Evolutionary conservation across 208 protist genomes (phyloP).

Genomic region (Wallacemonas rigidus): DNA sequence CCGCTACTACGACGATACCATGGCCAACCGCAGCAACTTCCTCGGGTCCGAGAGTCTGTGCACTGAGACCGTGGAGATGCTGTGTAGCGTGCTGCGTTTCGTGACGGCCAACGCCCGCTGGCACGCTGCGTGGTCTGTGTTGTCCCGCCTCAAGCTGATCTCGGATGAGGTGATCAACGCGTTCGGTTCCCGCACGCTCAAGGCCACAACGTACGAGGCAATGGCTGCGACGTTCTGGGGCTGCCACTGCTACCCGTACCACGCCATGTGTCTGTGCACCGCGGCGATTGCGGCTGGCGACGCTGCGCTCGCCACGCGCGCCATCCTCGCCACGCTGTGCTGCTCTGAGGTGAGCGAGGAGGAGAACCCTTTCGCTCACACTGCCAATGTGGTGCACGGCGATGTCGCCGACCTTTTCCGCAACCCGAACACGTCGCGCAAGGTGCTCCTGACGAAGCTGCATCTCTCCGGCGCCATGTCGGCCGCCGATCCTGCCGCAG

Average conservation of each 20-base stretch:
- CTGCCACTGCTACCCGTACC: constrained; percentile 61
- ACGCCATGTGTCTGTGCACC: constrained; percentile 67
- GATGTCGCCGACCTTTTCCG: constrained; percentile 67
- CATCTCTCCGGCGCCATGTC: constrained; percentile 24
- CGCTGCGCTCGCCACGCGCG: constrained; percentile 42
- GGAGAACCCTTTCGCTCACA: constrained; percentile 51
- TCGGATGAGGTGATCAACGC: constrained; percentile 44
- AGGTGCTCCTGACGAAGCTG: constrained; percentile 36
- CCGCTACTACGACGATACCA: constrained; percentile 20
- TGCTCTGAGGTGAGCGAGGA: constrained; percentile 44
- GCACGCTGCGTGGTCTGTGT: constrained; percentile 45
- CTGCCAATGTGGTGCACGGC: constrained; percentile 39
- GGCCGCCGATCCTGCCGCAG: constrained; percentile 16
- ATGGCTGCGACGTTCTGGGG: constrained; percentile 76
- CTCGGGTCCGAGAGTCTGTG: constrained; percentile 38
- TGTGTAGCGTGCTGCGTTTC: constrained; percentile 55
- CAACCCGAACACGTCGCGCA: constrained; percentile 35
- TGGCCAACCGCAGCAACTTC: constrained; percentile 55
- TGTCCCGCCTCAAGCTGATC: constrained; percentile 68
- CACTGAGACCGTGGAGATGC: constrained; percentile 48
- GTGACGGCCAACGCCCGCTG: constrained; percentile 51
- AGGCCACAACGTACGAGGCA: constrained; percentile 47
- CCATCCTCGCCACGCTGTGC: constrained; percentile 74
- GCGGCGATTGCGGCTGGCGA: constrained; percentile 48
- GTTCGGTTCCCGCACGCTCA: constrained; percentile 24